Evolutionary conservation across 768 basidiomycete genomes (phyloP).

Genomic region (Rhodosporidiobolus odoratus): DNA sequence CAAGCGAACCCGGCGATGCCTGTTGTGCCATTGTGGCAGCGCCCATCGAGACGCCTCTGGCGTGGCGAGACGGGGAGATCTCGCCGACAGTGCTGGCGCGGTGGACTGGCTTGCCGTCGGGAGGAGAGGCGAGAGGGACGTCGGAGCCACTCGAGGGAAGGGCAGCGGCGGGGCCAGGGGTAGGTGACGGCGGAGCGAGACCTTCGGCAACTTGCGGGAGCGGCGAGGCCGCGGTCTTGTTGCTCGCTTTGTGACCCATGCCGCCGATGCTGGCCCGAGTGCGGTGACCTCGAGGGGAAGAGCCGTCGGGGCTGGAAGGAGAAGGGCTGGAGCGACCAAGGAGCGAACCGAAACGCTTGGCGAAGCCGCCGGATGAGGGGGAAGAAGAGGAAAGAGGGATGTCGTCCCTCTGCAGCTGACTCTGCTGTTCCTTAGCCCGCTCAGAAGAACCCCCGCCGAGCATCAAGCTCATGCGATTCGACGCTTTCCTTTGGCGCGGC

Average conservation of each 20-base stretch:
- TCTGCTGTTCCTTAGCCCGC: slow-evolving; percentile 2
- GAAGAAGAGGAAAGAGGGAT: slow-evolving; percentile 26
- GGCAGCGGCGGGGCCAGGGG: not conserved
- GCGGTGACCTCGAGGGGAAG: slow-evolving; percentile 24
- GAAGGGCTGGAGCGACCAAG: slow-evolving; percentile 33
- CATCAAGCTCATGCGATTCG: slow-evolving; percentile 26
- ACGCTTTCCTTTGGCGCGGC: slow-evolving; percentile 19
- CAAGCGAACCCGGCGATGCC: not conserved
- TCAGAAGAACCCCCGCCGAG: slow-evolving; percentile 8
- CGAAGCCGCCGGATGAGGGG: slow-evolving; percentile 35
- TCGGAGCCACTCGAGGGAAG: slow-evolving; percentile 19
- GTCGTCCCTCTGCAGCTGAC: slow-evolving; percentile 24
- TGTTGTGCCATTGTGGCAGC: not conserved
- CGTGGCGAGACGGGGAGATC: slow-evolving; percentile 28
- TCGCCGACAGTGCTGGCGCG: slow-evolving; percentile 34
- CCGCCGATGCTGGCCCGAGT: slow-evolving; percentile 34
- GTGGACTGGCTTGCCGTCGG: slow-evolving; percentile 28
- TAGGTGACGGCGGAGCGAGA: not conserved
- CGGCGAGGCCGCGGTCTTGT: slow-evolving; percentile 32
- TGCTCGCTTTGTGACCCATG: slow-evolving; percentile 23
- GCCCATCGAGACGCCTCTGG: slow-evolving; percentile 32
- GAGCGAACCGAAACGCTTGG: slow-evolving; percentile 41
- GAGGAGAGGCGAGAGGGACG: slow-evolving; percentile 26
- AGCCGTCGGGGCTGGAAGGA: not conserved
- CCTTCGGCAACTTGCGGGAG: slow-evolving; percentile 36